Evolutionary conservation across 2,329 filamentous ascomycete species (phyloP).

Genomic region (Dactylonectria macrodidyma): DNA sequence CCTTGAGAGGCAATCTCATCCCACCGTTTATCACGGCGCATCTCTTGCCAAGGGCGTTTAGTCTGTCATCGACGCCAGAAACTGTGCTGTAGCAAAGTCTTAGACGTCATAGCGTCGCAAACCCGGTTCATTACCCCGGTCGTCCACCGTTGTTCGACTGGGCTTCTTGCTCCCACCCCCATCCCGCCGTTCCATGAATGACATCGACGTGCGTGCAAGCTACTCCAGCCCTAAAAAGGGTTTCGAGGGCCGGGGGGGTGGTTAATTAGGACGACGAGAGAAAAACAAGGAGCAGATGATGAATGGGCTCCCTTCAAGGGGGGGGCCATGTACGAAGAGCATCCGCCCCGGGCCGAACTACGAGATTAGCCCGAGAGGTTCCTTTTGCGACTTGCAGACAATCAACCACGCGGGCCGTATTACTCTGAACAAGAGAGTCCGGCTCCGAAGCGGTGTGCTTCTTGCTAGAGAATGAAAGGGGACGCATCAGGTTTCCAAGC

Average conservation of each 20-base stretch:
- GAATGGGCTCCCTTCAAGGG: background rate
- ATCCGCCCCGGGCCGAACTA: conserved; percentile 15
- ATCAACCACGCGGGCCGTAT: background rate
- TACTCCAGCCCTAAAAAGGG: background rate
- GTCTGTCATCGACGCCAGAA: background rate
- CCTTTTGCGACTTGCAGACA: background rate
- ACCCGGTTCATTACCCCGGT: background rate
- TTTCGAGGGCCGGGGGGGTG: no score
- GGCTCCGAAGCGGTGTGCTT: background rate
- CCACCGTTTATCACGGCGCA: background rate
- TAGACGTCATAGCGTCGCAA: conserved; percentile 17
- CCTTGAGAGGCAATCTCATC: background rate
- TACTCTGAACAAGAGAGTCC: background rate
- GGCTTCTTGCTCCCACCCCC: background rate
- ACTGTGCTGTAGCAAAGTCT: background rate
- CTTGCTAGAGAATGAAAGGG: background rate
- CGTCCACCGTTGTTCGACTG: background rate
- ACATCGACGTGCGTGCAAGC: conserved; percentile 38
- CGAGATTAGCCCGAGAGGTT: conserved; percentile 3
- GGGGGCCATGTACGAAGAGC: conserved; percentile 7
- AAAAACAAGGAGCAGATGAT: background rate
- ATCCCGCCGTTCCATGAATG: conserved; percentile 35
- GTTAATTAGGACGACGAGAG: background rate
- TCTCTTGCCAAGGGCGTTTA: background rate
- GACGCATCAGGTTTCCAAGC: background rate